Base-by-base conservation (phyloP, 768 basidiomycete genomes). In the Suillus subalutaceus region DNA sequence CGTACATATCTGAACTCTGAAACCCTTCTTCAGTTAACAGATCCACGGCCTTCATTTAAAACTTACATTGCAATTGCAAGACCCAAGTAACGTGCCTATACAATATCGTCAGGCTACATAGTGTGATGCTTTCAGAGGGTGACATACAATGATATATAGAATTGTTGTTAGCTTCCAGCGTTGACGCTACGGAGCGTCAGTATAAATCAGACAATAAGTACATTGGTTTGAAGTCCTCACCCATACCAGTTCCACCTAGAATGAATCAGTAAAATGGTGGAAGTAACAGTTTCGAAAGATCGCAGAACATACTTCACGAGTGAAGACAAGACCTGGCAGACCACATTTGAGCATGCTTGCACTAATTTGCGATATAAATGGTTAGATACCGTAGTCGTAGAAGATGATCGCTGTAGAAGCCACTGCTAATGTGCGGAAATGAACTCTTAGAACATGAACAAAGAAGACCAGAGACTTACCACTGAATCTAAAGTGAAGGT, bases 201-300 rank as follows among this genome's bases (percentile, higher is more conserved):
- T 52, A 30, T 18, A 30, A 26, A 26, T 40, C n/a, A 40, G 23
- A 30, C 9, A 12, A 26, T 16, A 52, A 52, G 52, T 52, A 40
- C 5, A 59, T 41, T 26, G 5, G 9, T 43, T 30, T 43, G 26
- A 43, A 23, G 13, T 30, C 26, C 59, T 60, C 40, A 20, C 40
- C 59, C 59, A 60, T 26, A 60, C 32, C 26, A 43, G 41, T 43
- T 60, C 59, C 18, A 60, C 40, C 59, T 60, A 30, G 18, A 60
- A 43, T 4, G 10, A 12, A 20, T 5, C 6, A 35, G 10, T n/a
- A 2, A n/a, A 56, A 56, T 37, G 41, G 26, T 30, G 10, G 3
- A 43, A 30, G 16, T 30, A 30, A 30, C 40, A 12, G 6, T 7
- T 60, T 30, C 10, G 2, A 60, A 16, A 59, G 23, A 40, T 30